Conservation (phyloP, 495 filamentous ascomycete species). For the Xylaria castorea region DNA sequence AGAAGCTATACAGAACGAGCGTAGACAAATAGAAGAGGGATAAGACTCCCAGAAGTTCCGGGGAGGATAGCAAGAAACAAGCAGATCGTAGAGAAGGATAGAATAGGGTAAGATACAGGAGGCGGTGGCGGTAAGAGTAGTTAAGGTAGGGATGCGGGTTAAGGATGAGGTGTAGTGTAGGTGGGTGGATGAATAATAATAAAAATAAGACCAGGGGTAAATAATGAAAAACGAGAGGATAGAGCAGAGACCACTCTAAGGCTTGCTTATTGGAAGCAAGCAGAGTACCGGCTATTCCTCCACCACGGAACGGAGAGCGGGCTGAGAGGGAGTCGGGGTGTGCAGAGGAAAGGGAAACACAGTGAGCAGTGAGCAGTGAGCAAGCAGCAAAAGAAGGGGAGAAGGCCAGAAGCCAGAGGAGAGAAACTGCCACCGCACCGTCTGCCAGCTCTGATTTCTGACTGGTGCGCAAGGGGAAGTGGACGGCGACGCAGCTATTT, state of each 20-base stretch:
- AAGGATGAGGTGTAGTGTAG: conserved; percentile 36
- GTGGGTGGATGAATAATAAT: conserved; percentile 33
- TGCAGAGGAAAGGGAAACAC: conserved; percentile 15
- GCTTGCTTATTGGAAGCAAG: conserved; percentile 19
- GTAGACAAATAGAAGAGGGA: conserved; percentile 43
- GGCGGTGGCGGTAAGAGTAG: conserved; percentile 36
- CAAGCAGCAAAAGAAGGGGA: neutral
- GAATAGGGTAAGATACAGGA: conserved; percentile 46
- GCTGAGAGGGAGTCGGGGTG: neutral
- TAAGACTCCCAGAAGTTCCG: conserved; percentile 37
- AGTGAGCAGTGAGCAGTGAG: conserved; percentile 22
- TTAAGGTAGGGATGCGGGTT: conserved; percentile 40
- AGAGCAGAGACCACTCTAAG: conserved; percentile 35
- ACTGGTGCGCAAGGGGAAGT: conserved; percentile 38
- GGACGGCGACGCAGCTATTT: conserved; percentile 41
- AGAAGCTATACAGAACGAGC: conserved; percentile 47
- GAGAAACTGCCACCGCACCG: conserved; percentile 25
- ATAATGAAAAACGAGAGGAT: conserved; percentile 36
- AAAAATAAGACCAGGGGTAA: conserved; percentile 36
- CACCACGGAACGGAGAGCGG: conserved; percentile 26
- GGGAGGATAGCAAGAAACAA: conserved; percentile 33
- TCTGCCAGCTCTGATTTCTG: conserved; percentile 29
- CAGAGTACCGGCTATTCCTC: conserved; percentile 20
- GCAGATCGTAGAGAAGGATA: conserved; percentile 37
- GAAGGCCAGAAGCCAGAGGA: conserved; percentile 18